Conservation (phyloP, 2,329 filamentous ascomycete genomes). For the Microsporum canis region DNA sequence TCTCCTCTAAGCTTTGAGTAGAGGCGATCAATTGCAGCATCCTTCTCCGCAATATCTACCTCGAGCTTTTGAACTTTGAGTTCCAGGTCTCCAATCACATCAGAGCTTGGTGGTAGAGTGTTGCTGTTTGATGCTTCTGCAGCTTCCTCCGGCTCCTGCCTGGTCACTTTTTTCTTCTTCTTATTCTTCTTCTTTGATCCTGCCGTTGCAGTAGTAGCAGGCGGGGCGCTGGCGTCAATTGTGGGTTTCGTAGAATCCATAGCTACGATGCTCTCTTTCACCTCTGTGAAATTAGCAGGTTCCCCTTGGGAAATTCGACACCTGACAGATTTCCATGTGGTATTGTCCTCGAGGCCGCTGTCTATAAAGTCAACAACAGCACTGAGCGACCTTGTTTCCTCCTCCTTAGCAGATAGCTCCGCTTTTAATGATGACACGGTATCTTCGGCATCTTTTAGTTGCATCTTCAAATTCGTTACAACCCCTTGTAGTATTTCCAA, state of each 20-base stretch:
- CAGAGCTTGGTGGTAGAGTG: constrained; percentile 1
- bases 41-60: constrained; percentile 43
- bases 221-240: neutral
- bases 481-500: constrained; percentile 44
- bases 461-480: constrained; percentile 42
- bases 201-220: constrained; percentile 19
- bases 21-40: constrained; percentile 60
- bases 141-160: constrained; percentile 32
- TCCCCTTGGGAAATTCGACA: constrained; percentile 25
- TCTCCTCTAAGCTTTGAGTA: constrained; percentile 61
- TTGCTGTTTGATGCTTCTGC: constrained; percentile 24
- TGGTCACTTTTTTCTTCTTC: constrained; percentile 72
- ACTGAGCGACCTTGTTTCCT: constrained; percentile 24
- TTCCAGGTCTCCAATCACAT: constrained; percentile 21
- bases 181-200: constrained; percentile 70
- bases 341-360: constrained; percentile 27
- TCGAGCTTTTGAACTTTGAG: constrained; percentile 27
- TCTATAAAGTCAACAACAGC: constrained; percentile 32
- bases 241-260: neutral
- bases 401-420: constrained; percentile 31
- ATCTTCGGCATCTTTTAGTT: constrained; percentile 44
- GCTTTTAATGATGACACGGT: constrained; percentile 37
- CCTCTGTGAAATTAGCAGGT: constrained; percentile 21
- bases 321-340: constrained; percentile 27
- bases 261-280: neutral